phyloP scores from a whole-genome alignment of 2,329 filamentous ascomycete genomes.

The Raffaelea deltoideospora region DNA sequence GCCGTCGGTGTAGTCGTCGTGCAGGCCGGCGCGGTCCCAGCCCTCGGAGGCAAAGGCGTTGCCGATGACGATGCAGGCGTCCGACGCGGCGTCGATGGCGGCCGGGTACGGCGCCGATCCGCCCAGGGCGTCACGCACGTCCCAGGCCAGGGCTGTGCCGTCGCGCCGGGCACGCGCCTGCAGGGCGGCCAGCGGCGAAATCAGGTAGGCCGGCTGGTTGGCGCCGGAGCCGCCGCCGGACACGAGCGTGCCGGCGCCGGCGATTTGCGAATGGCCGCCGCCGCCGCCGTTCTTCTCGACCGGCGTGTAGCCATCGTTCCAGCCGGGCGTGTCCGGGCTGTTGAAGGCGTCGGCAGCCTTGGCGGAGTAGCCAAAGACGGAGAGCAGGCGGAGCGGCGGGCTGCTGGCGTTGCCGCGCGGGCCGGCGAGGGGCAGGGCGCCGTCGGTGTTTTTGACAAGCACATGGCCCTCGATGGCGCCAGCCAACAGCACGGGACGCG shows the following conservation, averaged over 20 bases:
- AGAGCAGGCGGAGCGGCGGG: conserved; percentile 36
- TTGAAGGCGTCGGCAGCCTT: conserved; percentile 26
- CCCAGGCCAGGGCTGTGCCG: conserved; percentile 40
- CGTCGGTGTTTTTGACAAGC: conserved; percentile 58
- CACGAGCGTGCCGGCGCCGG: conserved; percentile 32
- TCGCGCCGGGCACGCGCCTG: conserved; percentile 31
- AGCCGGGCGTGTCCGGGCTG: neutral
- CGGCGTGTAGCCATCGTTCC: conserved; percentile 2
- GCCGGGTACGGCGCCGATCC: neutral
- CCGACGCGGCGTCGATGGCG: conserved; percentile 8
- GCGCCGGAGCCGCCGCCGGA: conserved; percentile 34
- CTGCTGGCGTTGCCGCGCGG: neutral
- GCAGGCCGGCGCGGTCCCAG: conserved; percentile 36
- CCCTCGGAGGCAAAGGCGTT: conserved; percentile 51
- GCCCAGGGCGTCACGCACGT: conserved; percentile 15
- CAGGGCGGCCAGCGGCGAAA: conserved; percentile 18
- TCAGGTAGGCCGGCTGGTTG: conserved; percentile 29
- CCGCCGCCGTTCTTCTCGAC: conserved; percentile 23
- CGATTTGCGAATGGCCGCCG: conserved; percentile 21
- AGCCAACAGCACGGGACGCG: conserved; percentile 24
- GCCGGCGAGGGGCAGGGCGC: conserved; percentile 50
- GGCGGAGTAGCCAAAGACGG: conserved; percentile 45
- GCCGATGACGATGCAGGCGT: conserved; percentile 45
- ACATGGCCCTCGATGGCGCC: conserved; percentile 51
- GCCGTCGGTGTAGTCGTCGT: conserved; percentile 41